Evolutionary conservation across 2,329 filamentous ascomycete species (phyloP).

Genomic region (Pseudogymnoascus sp.): DNA sequence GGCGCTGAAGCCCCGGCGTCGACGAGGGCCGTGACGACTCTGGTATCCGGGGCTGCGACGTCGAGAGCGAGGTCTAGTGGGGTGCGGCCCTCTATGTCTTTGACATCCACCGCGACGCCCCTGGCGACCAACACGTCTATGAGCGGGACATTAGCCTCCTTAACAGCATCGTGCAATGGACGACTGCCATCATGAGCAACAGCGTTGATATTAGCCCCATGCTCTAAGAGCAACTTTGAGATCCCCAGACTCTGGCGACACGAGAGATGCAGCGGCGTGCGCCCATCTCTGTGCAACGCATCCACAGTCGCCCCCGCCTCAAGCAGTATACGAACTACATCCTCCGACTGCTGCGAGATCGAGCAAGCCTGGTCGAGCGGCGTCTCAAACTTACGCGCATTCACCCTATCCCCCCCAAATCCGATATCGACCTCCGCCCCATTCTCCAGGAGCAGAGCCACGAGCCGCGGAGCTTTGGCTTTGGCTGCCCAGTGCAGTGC

Average conservation of each 20-base stretch:
- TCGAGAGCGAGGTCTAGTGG: neutral
- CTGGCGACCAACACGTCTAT: neutral
- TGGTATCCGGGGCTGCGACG: neutral
- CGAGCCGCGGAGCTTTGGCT: neutral
- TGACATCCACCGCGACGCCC: neutral
- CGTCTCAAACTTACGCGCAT: neutral
- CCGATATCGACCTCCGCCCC: neutral
- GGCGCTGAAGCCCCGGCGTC: neutral
- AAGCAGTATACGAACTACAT: neutral
- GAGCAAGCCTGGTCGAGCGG: neutral
- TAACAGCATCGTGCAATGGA: neutral
- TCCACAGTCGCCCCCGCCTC: neutral
- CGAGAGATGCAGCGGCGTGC: neutral
- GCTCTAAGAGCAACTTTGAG: neutral
- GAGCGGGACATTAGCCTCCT: neutral
- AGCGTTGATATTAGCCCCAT: neutral
- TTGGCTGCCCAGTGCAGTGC: neutral
- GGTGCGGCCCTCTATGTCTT: neutral
- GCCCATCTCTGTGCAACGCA: neutral
- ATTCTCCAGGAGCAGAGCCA: neutral
- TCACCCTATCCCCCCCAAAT: neutral
- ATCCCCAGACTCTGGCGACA: neutral
- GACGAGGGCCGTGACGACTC: neutral
- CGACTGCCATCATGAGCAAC: neutral
- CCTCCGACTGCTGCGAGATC: neutral